Evolutionary conservation across 495 filamentous ascomycete genomes (phyloP), one percentile per base, ranked within the genome.

Genomic region (Bathelium albidoporum): DNA sequence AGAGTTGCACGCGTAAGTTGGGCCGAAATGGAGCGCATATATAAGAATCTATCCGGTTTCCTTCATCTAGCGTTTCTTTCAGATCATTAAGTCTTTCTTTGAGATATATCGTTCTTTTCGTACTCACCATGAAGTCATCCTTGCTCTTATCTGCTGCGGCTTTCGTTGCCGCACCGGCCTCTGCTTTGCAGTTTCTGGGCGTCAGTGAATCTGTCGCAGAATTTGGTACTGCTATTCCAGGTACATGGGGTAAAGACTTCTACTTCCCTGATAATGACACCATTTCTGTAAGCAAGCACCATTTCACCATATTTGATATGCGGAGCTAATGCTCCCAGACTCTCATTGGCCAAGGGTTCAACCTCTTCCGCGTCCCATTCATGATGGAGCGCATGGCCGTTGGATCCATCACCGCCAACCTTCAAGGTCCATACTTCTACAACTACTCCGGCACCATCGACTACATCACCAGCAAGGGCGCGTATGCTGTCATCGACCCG

Each of bases 381-480:
- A 73, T 86, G 73, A 89, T 89, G 86, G 87, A 90, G 73, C 84
- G 86, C 45, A 72, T 89, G 44, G 75, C 81, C 31, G 85, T 81
- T 1, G 75, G 69, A 60, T 68, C 74, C 53, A 65, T 88, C 68
- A 78, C 77, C 31, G 74, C 74, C 31, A 65, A 70, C 20, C 53
- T 72, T 5, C 74, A 78, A 62, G n/a, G 70, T 0, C 76, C 74
- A 31, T 83, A 82, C 59, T 55, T 81, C 60, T 71, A 67, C 5
- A 74, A 72, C 61, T 69, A 79, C 45, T 76, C 75, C 14, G 68
- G 86, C 79, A 86, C 79, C 36, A 79, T 88, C 68, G 75, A 74
- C 58, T 83, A 80, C 64, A 79, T 89, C 68, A 89, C 86, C 59
- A 75, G 75, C 65, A 80, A 81, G 45, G 85, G 84, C 43, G 83